These are phyloP conservation scores for Barbatosphaeria neglecta DNA, from an alignment of 495 filamentous ascomycete species.

Conservation along the genomic window DNA sequence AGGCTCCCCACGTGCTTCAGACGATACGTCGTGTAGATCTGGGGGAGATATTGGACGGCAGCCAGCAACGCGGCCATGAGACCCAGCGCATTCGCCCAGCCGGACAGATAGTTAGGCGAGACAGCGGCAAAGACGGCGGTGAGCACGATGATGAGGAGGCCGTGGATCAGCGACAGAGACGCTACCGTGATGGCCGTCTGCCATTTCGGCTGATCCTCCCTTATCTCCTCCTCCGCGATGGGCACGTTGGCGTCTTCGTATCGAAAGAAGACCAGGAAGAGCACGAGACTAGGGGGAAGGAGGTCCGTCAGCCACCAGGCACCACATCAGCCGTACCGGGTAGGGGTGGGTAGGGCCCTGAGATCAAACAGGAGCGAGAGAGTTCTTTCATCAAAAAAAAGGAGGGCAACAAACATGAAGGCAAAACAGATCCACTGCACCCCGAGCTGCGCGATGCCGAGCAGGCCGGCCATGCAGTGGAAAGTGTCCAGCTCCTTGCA, in stretches of 20 bases:
- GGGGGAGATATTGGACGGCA: slow-evolving; percentile 82
- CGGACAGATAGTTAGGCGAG: slow-evolving; percentile 44
- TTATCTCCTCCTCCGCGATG: slow-evolving; percentile 19
- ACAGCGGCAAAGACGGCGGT: slow-evolving; percentile 49
- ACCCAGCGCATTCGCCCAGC: slow-evolving; percentile 78
- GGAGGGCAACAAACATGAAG: slow-evolving; percentile 56
- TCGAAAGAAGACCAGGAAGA: slow-evolving; percentile 76
- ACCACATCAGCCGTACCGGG: too few species aligned
- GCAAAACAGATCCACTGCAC: slow-evolving; percentile 87
- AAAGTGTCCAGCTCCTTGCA: slow-evolving; percentile 69
- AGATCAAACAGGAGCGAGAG: too few species aligned
- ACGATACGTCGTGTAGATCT: slow-evolving; percentile 81
- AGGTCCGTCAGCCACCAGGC: neutral
- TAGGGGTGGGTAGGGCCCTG: neutral
- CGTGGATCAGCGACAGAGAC: slow-evolving; percentile 57
- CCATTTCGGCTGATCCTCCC: slow-evolving; percentile 45
- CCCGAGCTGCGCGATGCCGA: slow-evolving; percentile 83
- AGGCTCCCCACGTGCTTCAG: slow-evolving; percentile 76
- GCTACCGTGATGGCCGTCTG: slow-evolving; percentile 65
- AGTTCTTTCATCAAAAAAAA: too few species aligned
- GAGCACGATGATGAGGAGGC: slow-evolving; percentile 52
- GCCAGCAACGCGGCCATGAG: slow-evolving; percentile 67
- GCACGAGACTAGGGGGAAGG: slow-evolving; percentile 51
- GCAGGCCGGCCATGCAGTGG: slow-evolving; percentile 69
- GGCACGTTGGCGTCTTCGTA: slow-evolving; percentile 47